phyloP scores from a whole-genome alignment of 2,329 filamentous ascomycete genomes.

The Monilinia fructicola region DNA sequence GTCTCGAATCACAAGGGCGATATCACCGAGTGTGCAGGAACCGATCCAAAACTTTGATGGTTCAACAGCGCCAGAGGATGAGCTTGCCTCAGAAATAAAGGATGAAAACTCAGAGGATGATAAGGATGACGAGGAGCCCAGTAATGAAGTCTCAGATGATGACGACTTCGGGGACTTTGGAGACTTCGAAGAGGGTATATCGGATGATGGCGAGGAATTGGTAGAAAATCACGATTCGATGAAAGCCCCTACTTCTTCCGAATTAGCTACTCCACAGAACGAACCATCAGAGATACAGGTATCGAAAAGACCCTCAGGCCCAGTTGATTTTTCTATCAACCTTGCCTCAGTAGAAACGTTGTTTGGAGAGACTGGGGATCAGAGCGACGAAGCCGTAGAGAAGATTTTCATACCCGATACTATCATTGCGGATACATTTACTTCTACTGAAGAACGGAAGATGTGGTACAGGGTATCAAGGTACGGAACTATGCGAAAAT shows the following conservation, averaged over 20 bases:
- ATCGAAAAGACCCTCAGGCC: conserved; percentile 25
- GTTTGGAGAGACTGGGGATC: conserved; percentile 32
- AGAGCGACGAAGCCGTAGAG: conserved; percentile 30
- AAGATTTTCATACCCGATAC: conserved; percentile 36
- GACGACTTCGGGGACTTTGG: conserved; percentile 44
- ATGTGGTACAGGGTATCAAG: conserved; percentile 65
- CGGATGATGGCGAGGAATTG: conserved; percentile 28
- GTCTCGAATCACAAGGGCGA: conserved; percentile 14
- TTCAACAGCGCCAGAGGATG: conserved; percentile 28
- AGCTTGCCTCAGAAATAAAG: not conserved
- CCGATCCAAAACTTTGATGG: conserved; percentile 37
- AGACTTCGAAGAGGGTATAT: conserved; percentile 42
- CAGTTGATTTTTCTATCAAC: conserved; percentile 35
- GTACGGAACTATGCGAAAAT: conserved; percentile 56
- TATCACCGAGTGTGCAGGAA: conserved; percentile 31
- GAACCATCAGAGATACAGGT: not conserved
- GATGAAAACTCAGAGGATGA: conserved; percentile 19
- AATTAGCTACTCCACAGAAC: not conserved
- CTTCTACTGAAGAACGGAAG: conserved; percentile 57
- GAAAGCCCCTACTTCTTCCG: not conserved
- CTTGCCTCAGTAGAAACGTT: conserved; percentile 34
- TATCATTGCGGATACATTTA: conserved; percentile 50
- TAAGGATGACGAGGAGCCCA: conserved; percentile 5
- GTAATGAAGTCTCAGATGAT: conserved; percentile 24
- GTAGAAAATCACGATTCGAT: conserved; percentile 19